Base-by-base conservation (phyloP, 2,329 filamentous ascomycete species). In the Exophiala xenobiotica region DNA sequence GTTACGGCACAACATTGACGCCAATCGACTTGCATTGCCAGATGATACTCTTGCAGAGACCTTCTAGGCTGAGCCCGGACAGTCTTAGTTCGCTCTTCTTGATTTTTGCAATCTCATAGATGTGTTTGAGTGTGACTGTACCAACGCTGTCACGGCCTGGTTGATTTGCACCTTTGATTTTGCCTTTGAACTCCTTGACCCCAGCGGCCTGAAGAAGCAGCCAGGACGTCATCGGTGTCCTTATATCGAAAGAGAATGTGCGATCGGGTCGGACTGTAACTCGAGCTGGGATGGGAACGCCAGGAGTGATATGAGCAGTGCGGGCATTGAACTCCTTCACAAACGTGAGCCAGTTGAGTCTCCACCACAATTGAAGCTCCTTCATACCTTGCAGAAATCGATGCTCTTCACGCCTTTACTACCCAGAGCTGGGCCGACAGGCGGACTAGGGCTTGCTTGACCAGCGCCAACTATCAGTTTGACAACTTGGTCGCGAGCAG, bases 321-420 rank as follows among this genome's bases (percentile, higher is more conserved):
- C 91, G 80, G 26, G 92, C 92, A 69, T 97, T 97, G 81, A 97
- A 97, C 73, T 97, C 93, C 92, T 97, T 47, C 49, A 35, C 16
- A 7, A 14, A 12, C 54, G 55, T 56, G 29, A 53, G 29, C 33
- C 35, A 39, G 16, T 9, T 24, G 9, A n/a, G 16, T 18, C 12
- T 47, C 19, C n/a, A 19, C 19, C 12, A n/a, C 3, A 38, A 49
- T 41, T 27, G 18, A 19, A 51, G n/a, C n/a, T 24, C 38, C 41
- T 31, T 49, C 67, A 51, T 69, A 95, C 92, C 81, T 97, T 97
- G 83, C 93, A 97, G 71, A 97, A 99, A 74, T 99, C 93, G 86
- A 99, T 99, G 52, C 88, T 95, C 78, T 99, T 99, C 57, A 99
- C 88, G 78, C 93, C 93, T 78, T 96, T 97, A 70, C 86, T 92